Percentiles rank a stretch among this genome's conserved stretches.
Evolutionary conservation across 2,329 filamentous ascomycete species (phyloP).

Genomic region (Neofusicoccum parvum): DNA sequence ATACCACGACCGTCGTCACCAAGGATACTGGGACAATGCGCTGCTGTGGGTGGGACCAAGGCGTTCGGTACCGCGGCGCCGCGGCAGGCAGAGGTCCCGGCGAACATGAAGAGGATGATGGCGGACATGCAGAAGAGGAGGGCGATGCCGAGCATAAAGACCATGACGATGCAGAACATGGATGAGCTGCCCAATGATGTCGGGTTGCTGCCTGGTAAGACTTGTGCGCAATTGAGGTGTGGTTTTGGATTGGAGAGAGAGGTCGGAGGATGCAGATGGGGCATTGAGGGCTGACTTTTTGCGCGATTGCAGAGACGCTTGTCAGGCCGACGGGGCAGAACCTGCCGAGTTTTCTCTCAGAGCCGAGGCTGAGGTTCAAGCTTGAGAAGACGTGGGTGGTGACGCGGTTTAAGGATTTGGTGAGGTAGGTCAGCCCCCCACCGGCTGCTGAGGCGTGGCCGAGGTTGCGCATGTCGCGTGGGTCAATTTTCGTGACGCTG

Average conservation of each 20-base stretch:
- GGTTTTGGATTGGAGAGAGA: background rate
- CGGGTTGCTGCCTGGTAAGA: conserved; percentile 27
- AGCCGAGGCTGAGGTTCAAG: conserved; percentile 28
- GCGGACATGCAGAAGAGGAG: conserved; percentile 6
- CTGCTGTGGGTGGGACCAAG: background rate
- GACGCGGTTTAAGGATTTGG: conserved; percentile 24
- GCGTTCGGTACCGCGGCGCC: background rate
- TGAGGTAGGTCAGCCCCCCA: conserved; percentile 25
- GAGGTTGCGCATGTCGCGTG: conserved; percentile 14
- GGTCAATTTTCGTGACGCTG: background rate
- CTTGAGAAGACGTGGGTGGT: conserved; percentile 29
- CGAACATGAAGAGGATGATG: background rate
- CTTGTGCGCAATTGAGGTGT: background rate
- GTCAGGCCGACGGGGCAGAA: conserved; percentile 36
- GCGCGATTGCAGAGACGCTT: conserved; percentile 36
- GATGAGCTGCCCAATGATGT: conserved; percentile 24
- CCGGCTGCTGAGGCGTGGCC: too few relatives aligned
- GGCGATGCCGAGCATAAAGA: background rate
- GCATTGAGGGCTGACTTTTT: background rate
- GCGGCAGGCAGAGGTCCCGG: background rate
- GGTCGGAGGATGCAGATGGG: background rate
- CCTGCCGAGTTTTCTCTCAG: conserved; percentile 30
- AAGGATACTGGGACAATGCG: background rate
- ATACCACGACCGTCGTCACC: background rate
- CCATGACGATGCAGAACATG: background rate